Base-by-base conservation (phyloP, 768 basidiomycete genomes). In the Sarcodon aspratus region DNA sequence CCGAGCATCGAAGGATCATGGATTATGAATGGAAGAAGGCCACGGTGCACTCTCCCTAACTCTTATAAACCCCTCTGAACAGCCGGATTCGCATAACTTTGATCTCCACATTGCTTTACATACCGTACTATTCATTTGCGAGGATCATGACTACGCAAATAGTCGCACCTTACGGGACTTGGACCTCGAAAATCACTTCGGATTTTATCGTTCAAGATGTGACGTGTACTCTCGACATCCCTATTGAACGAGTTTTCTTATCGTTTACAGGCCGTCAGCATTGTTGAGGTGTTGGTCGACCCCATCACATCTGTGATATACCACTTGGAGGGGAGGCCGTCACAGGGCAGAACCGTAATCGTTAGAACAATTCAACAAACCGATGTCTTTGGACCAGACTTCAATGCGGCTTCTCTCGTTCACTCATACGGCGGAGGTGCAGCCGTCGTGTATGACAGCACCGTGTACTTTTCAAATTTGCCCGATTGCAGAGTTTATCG, bases 391-490 rank as follows among this genome's bases (percentile, higher is more conserved):
- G 72, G 72, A 1, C 57, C 64, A 33, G 70, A 68, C 0, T 85
- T 74, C 71, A 82, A 74, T 59, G 77, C 69, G 6, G 68, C 75
- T 33, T 73, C 75, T 0, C 60, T 69, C 11, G 83, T 86, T 3
- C 76, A 85, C 21, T 85, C 59, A 59, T 86, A 86, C 47, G 85
- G 86, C 0, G 86, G 86, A 10, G 76, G 71, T 2, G 65, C 79
- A 1, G 78, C 78, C 1, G 69, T 74, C 17, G 77, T 76, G 1
- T 63, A 74, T 50, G 67, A 66, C 36, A 72, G 69, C 7, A 61
- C 66, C 9, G 62, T 75, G 7, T 79, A 80, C 62, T 87, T 85
- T 59, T 81, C 81, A 3, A 67, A 81, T 59, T 62, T 70, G 32
- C 48, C 47, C 10, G 78, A 81, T 59, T 72, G 73, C 1, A 66